Conservation (phyloP, 306 rosid species). For the Lathyrus oleraceus region DNA sequence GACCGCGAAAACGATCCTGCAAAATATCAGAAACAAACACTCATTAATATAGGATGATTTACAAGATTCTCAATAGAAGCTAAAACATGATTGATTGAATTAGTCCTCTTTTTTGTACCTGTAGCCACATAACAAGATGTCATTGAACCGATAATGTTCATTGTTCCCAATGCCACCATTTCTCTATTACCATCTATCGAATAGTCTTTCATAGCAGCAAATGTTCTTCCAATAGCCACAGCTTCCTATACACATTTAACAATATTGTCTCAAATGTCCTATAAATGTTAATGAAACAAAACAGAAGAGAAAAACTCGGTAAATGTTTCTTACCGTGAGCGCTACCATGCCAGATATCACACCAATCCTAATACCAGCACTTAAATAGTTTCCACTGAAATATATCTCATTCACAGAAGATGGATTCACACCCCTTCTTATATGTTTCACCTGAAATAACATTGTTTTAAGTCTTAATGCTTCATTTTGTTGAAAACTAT, state of each 20-base stretch:
- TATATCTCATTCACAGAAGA: constrained; percentile 55
- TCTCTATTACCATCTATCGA: constrained; percentile 82
- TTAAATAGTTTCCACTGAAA: constrained; percentile 61
- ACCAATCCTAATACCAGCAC: constrained; percentile 66
- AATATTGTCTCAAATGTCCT: not conserved
- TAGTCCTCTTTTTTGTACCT: constrained; percentile 40
- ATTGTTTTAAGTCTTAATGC: not conserved
- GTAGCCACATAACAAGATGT: constrained; percentile 87
- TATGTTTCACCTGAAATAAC: constrained; percentile 55
- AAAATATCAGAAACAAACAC: not conserved
- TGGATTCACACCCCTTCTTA: constrained; percentile 66
- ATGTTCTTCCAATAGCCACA: constrained; percentile 90
- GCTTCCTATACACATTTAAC: constrained; percentile 60
- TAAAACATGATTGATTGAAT: not conserved
- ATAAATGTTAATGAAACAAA: not conserved
- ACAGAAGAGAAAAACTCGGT: not conserved
- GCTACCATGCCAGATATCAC: constrained; percentile 65
- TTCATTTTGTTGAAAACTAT: not conserved
- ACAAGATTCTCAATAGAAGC: too few relatives aligned
- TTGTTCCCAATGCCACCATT: constrained; percentile 91
- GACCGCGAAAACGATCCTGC: constrained; percentile 91
- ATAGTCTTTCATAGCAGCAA: constrained; percentile 80
- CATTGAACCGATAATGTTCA: constrained; percentile 80
- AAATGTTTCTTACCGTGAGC: constrained; percentile 61
- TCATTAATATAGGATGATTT: not conserved